These are phyloP conservation scores for Yamagishiella unicocca DNA, from an alignment of 139 green algal genomes.

Conservation along the genomic window DNA sequence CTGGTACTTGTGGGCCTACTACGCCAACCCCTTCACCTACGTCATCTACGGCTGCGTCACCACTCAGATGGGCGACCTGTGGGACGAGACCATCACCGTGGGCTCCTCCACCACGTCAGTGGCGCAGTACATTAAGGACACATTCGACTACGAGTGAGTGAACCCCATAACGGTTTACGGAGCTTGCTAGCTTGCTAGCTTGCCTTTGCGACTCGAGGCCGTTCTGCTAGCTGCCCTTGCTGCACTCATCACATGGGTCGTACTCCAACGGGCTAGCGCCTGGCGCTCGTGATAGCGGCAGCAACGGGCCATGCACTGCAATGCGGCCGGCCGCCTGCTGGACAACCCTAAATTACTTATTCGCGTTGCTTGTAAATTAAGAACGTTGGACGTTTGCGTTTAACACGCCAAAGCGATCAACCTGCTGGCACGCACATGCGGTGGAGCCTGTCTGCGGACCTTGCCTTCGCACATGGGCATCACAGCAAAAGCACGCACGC, in stretches of 20 bases:
- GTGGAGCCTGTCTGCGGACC: background rate
- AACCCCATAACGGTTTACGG: background rate
- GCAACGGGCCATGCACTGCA: background rate
- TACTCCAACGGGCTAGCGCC: background rate
- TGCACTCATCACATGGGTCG: background rate
- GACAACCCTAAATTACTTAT: too few relatives aligned
- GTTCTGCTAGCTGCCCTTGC: background rate
- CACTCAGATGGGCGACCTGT: conserved; percentile 42
- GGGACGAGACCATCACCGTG: conserved; percentile 2
- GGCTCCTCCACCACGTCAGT: background rate
- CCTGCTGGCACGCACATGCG: too few relatives aligned
- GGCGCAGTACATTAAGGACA: conserved; percentile 20
- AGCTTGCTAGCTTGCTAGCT: background rate
- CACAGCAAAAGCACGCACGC: background rate
- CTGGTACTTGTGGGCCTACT: conserved; percentile 47
- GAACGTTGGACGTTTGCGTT: too few relatives aligned
- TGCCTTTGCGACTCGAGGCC: too few relatives aligned
- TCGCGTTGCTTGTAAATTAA: too few relatives aligned
- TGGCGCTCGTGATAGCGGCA: background rate
- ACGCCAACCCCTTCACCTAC: conserved; percentile 33
- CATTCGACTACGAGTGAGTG: conserved; percentile 38
- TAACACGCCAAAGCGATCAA: too few relatives aligned
- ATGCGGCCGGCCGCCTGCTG: background rate
- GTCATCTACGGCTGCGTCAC: conserved; percentile 30
- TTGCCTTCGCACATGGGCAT: background rate